Conservation (phyloP, 2,329 filamentous ascomycete species). For the Colletotrichum brevisporum region DNA sequence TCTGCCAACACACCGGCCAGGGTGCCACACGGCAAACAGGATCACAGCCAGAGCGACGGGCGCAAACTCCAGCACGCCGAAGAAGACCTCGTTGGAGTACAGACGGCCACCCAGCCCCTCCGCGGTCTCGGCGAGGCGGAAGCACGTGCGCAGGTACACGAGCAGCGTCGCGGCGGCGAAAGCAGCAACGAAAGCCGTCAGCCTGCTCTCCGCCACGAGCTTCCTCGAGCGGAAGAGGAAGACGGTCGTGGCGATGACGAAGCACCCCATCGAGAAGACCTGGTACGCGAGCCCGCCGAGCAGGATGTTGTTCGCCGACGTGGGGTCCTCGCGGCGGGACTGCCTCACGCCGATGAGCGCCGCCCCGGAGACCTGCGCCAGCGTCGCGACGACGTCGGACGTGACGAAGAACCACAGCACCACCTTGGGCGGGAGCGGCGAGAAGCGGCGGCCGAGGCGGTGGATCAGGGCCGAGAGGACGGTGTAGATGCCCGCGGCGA, state of each 20-base stretch:
- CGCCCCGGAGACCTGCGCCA: slow-evolving; percentile 68
- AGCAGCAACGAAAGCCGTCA: slow-evolving; percentile 56
- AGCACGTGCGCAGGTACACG: slow-evolving; percentile 67
- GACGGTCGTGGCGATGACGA: slow-evolving; percentile 57
- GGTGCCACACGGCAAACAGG: slow-evolving; percentile 61
- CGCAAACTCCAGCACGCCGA: slow-evolving; percentile 68
- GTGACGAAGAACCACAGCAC: slow-evolving; percentile 69
- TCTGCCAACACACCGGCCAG: slow-evolving; percentile 52
- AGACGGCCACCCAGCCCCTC: slow-evolving; percentile 62
- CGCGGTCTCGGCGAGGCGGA: slow-evolving; percentile 68
- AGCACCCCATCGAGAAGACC: slow-evolving; percentile 64
- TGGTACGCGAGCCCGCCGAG: slow-evolving; percentile 69
- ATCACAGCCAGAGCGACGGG: slow-evolving; percentile 65
- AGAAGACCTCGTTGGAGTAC: slow-evolving; percentile 65
- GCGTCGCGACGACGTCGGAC: slow-evolving; percentile 66
- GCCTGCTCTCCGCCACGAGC: slow-evolving; percentile 47
- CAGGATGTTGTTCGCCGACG: slow-evolving; percentile 67
- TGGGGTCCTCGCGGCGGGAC: slow-evolving; percentile 64
- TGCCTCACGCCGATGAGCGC: slow-evolving; percentile 65
- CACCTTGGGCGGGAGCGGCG: slow-evolving; percentile 59
- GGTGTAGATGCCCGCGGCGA: slow-evolving; percentile 70
- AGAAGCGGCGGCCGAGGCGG: slow-evolving; percentile 57
- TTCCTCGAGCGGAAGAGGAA: slow-evolving; percentile 57
- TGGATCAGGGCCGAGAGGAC: slow-evolving; percentile 65
- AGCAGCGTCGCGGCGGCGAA: slow-evolving; percentile 62